Evolutionary conservation across 2,329 filamentous ascomycete genomes (phyloP).

Genomic region (Diaporthe helianthi): DNA sequence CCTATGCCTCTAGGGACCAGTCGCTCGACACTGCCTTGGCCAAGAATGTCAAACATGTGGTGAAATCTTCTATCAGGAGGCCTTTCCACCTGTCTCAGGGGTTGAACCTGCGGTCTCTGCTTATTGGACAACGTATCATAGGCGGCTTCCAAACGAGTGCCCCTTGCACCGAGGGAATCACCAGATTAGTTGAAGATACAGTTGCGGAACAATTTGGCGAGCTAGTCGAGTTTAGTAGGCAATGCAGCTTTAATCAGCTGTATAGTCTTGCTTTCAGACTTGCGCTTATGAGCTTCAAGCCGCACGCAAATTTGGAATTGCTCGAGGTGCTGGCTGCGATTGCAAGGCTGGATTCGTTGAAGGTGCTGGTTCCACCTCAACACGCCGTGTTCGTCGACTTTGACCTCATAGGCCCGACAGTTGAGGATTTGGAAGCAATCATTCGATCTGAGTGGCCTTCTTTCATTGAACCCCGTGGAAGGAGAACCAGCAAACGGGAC

Average conservation of each 20-base stretch:
- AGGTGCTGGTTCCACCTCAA: neutral
- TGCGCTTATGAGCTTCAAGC: constrained; percentile 7
- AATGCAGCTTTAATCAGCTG: neutral
- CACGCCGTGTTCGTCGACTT: constrained; percentile 25
- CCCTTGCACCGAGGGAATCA: neutral
- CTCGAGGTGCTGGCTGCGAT: constrained; percentile 2
- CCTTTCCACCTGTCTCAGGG: neutral
- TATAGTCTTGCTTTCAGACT: constrained; percentile 22
- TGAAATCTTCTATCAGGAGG: neutral
- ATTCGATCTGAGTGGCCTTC: constrained; percentile 2
- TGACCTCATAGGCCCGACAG: neutral
- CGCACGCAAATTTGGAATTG: neutral
- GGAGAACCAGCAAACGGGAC: neutral
- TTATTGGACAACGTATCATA: constrained; percentile 1
- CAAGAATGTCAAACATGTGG: constrained; percentile 4
- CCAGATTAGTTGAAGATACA: constrained; percentile 9
- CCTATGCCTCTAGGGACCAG: neutral
- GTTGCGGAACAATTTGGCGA: constrained; percentile 22
- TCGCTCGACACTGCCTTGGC: neutral
- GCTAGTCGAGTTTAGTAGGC: constrained; percentile 23
- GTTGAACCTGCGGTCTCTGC: neutral
- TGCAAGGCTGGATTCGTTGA: constrained; percentile 7
- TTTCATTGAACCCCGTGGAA: neutral
- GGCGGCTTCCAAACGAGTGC: constrained; percentile 13
- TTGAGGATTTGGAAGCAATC: neutral